phyloP scores from a whole-genome alignment of 2,329 filamentous ascomycete genomes.

The Diaporthe vexans region DNA sequence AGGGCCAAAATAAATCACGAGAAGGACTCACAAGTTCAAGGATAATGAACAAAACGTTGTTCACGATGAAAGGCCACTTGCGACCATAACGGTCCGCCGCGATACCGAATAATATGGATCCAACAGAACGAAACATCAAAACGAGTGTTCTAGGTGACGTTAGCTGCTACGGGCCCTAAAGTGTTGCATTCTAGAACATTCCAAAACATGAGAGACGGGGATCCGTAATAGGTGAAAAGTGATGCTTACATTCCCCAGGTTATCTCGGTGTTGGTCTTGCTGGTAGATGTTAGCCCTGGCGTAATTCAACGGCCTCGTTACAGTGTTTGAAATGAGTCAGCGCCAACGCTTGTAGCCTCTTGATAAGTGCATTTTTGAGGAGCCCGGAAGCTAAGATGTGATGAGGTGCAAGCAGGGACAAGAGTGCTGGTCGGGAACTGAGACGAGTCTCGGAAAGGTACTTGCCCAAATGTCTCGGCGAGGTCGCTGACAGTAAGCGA shows the following conservation, averaged over 20 bases:
- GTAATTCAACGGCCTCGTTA: background rate
- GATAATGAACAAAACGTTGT: conserved; percentile 79
- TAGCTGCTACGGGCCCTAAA: too few species aligned
- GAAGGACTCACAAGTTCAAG: conserved; percentile 74
- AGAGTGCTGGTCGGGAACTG: background rate
- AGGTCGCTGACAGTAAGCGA: conserved; percentile 70
- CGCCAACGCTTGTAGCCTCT: background rate
- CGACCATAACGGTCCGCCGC: conserved; percentile 69
- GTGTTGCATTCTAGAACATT: too few species aligned
- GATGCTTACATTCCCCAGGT: conserved; percentile 68
- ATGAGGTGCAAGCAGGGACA: background rate
- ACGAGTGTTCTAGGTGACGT: conserved; percentile 61
- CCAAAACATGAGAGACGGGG: too few species aligned
- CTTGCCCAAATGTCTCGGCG: conserved; percentile 61
- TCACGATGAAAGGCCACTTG: conserved; percentile 82
- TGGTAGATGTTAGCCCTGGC: background rate
- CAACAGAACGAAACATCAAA: conserved; percentile 70
- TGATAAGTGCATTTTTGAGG: background rate
- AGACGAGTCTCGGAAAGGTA: background rate
- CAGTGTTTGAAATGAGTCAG: conserved; percentile 4
- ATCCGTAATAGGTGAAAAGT: too few species aligned
- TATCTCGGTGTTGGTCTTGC: conserved; percentile 67
- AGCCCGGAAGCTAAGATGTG: too few species aligned
- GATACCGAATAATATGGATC: conserved; percentile 67
- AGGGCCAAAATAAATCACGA: background rate